Evolutionary conservation across 176 grass and related monocot species (phyloP).

Genomic region (Tuctoria greenei): DNA sequence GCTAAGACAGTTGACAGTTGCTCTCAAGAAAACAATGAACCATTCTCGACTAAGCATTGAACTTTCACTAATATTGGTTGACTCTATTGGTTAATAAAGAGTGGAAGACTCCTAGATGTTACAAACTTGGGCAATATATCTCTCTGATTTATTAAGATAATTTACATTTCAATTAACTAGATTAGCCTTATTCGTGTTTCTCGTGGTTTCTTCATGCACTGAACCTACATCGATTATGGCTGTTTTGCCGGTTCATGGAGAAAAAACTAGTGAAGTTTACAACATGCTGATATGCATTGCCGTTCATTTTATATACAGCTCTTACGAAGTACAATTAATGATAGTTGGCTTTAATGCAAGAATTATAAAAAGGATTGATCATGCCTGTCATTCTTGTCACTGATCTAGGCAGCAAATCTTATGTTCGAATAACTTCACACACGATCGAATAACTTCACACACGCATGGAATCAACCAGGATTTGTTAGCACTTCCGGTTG

Average conservation of each 20-base stretch:
- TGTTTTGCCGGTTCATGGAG: constrained; percentile 10
- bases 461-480: constrained; percentile 45
- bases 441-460: constrained; percentile 53
- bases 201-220: constrained; percentile 34
- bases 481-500: constrained; percentile 42
- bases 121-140: neutral
- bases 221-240: constrained; percentile 29
- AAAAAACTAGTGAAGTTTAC: constrained; percentile 30
- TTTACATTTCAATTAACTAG: constrained; percentile 2
- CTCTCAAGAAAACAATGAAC: neutral
- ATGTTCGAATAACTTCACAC: constrained; percentile 53
- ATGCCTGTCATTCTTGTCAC: constrained; percentile 46
- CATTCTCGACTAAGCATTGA: neutral
- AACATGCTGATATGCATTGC: constrained; percentile 28
- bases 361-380: constrained; percentile 27
- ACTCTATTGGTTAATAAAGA: constrained; percentile 27
- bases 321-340: constrained; percentile 21
- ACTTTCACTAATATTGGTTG: constrained; percentile 24
- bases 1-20: constrained; percentile 48
- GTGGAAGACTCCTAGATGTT: constrained; percentile 25
- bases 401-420: constrained; percentile 57
- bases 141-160: constrained; percentile 29
- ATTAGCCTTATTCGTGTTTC: constrained; percentile 20
- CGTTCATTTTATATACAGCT: constrained; percentile 35
- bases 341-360: constrained; percentile 26